Conservation (phyloP, 2,329 filamentous ascomycete species). For the Cadophora luteo-olivacea region DNA sequence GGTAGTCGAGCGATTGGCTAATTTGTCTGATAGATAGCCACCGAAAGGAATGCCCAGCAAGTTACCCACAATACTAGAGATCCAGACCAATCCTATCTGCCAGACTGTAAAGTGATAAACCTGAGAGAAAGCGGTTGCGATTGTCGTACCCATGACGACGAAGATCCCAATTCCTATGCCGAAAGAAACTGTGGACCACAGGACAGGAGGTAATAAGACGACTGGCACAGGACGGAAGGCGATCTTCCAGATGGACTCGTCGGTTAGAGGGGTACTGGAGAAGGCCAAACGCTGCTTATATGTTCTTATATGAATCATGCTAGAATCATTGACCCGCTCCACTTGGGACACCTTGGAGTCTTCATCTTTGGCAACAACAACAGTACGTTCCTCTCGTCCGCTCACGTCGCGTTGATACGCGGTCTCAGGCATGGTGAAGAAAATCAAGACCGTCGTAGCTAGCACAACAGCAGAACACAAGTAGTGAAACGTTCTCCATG, state of each 20-base stretch:
- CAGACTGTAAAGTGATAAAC: slow-evolving; percentile 53
- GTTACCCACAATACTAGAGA: background rate
- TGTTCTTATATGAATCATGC: background rate
- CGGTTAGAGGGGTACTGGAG: slow-evolving; percentile 30
- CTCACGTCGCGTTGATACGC: slow-evolving; percentile 49
- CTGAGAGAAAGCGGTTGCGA: slow-evolving; percentile 50
- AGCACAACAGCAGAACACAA: slow-evolving; percentile 58
- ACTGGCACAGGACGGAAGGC: slow-evolving; percentile 48
- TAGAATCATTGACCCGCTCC: background rate
- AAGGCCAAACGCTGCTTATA: slow-evolving; percentile 13
- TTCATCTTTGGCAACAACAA: slow-evolving; percentile 5
- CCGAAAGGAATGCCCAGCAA: background rate
- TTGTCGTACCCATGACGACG: slow-evolving; percentile 61
- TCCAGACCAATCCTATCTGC: slow-evolving; percentile 1
- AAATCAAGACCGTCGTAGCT: slow-evolving; percentile 52
- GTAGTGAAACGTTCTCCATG: slow-evolving; percentile 60
- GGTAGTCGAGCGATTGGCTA: slow-evolving; percentile 50
- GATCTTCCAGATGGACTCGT: slow-evolving; percentile 48
- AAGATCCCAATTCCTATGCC: slow-evolving; percentile 48
- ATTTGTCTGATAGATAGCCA: background rate
- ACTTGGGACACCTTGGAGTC: background rate
- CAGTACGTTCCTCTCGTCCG: background rate
- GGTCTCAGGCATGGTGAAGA: slow-evolving; percentile 63
- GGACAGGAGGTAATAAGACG: slow-evolving; percentile 30
- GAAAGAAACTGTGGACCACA: slow-evolving; percentile 44